phyloP scores from a whole-genome alignment of 768 basidiomycete genomes.

The Chlorophyllum brunneum region DNA sequence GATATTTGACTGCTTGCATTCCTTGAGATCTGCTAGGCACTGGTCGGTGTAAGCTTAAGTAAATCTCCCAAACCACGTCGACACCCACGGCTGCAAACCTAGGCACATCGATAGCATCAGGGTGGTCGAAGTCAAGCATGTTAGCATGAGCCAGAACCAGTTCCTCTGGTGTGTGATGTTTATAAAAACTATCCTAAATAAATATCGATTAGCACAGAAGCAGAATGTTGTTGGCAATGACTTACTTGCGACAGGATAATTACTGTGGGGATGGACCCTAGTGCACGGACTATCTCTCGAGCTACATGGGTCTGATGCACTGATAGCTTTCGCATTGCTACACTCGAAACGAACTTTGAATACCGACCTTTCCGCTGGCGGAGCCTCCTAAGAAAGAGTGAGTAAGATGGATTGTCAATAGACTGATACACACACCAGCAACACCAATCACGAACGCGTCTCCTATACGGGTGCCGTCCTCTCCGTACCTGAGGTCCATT shows the following conservation, averaged over 20 bases:
- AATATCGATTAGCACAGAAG: not conserved
- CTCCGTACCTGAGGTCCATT: constrained; percentile 57
- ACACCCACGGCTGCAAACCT: constrained; percentile 71
- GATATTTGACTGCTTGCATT: constrained; percentile 80
- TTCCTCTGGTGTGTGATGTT: constrained; percentile 73
- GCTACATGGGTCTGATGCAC: constrained; percentile 74
- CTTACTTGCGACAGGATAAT: constrained; percentile 86
- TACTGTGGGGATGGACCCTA: constrained; percentile 84
- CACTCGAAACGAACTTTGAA: not conserved
- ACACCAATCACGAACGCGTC: constrained; percentile 85
- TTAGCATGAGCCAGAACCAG: constrained; percentile 79
- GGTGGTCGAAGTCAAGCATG: constrained; percentile 85
- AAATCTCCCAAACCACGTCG: not conserved
- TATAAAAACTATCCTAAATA: constrained; percentile 90
- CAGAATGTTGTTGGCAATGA: not conserved
- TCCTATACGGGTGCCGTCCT: constrained; percentile 63
- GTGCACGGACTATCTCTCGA: constrained; percentile 70
- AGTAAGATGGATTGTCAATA: not conserved
- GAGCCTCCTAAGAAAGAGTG: constrained; percentile 57
- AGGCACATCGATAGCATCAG: constrained; percentile 88
- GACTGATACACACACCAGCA: constrained; percentile 50
- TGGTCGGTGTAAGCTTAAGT: constrained; percentile 23
- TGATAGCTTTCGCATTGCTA: not conserved
- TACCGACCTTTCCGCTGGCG: constrained; percentile 77
- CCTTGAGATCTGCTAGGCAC: constrained; percentile 85